Evolutionary conservation across 192 early-diverging fungal genomes (phyloP), one percentile per base, ranked within the genome.

Genomic region (Piromyces finnis): DNA sequence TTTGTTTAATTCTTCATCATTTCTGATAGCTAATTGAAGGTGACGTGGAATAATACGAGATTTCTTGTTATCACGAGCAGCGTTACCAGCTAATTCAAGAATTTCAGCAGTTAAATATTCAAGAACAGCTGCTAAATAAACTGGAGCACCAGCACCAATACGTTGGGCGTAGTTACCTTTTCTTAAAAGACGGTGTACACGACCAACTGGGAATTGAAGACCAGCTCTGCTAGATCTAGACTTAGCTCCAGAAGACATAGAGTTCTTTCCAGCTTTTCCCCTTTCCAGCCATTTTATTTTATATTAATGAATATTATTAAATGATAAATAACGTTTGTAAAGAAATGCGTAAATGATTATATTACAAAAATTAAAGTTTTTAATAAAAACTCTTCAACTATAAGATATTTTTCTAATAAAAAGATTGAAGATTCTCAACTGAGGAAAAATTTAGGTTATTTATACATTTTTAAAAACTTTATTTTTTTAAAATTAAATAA

Each of bases 91-190:
- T 78, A 97, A 88, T 87, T 97, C 95, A 84, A 97, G 93, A 82
- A 97, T 96, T 91, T 97, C 96, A 84, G 96, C 96, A 83, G 91
- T 92, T 82, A 97, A 90, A 89, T 97, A 97, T 87, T 97, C 96
- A 79, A 97, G 93, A 51, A 97, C 95, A 81, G 96, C 96, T 81
- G 96, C 96, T 30, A 97, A 87, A 89, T 96, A 97, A 82, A 96
- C 95, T 83, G 96, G 96, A 59, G 95, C 94, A 85, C 94, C 86
- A 82, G 94, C 94, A 86, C 94, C 94, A 78, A 96, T 91, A 88
- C 95, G 92, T 85, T 92, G 92, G 83, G 96, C 94, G 87, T 96
- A 97, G 90, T 95, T 95, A 79, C 96, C 96, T 87, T 93, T 94
- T 84, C 94, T 90, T 78, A 97, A 90, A 79, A 95, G 91, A 91